Evolutionary conservation across 2,329 filamentous ascomycete genomes (phyloP), one percentile per base, ranked within the genome.

Genomic region (Cladophialophora carrionii): DNA sequence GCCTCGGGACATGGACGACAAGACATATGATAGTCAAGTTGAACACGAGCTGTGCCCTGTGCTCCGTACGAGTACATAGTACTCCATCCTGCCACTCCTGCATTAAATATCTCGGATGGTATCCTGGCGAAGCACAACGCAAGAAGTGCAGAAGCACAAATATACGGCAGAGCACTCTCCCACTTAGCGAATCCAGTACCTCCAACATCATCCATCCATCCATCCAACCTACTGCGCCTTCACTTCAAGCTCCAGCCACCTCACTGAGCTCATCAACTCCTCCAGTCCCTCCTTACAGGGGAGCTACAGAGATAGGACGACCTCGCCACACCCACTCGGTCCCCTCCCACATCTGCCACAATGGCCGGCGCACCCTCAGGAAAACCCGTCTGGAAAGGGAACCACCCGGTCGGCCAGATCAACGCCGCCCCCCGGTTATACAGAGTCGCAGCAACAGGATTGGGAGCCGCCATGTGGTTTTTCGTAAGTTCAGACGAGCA

Each of bases 391-490:
- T 66, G 72, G 68, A 62, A 69, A 56, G 58, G 60, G 41, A 64
- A 67, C 53, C 70, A 72, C 58, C 69, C 69, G n/a, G 69, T 72
- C 58, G 43, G 57, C 72, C 80, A 83, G 75, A 78, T 89, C 75
- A 87, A 85, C 75, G 85, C 84, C 37, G 84, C 80, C 56, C 83
- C 86, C 68, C 87, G 87, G 53, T 75, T 96, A 71, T 96, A 98
- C 83, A 87, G 91, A 76, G 90, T 94, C 78, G 86, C 88, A 64
- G 94, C 91, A 54, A 97, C 92, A 52, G 91, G 89, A 68, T 84
- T 99, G 69, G 91, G 92, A 72, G 95, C 95, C 62, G 91, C 90
- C 81, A 99, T 98, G 95, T 99, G 95, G 95, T 98, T 99, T 82
- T 99, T 95, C 79, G 93, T 98, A 86, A 76, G 90, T 62, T 66